Evolutionary conservation across 305 asterid genomes (phyloP).

Genomic region (Solanum hybrid): DNA sequence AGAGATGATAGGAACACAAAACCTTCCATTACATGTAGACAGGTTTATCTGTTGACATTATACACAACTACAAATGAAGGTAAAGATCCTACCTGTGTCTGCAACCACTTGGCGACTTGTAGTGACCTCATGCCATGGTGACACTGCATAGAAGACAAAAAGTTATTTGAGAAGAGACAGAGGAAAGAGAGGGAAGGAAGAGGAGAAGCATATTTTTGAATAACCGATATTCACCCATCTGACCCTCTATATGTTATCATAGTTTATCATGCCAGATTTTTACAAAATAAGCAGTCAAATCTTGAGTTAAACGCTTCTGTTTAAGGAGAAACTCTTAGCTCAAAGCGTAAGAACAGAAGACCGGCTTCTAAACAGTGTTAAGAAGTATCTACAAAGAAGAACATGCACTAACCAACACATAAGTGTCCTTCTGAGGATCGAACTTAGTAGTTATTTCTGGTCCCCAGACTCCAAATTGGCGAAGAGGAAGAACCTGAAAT

Average conservation of each 20-base stretch:
- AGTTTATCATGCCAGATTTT: background rate
- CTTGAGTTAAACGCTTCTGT: background rate
- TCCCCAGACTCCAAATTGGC: conserved; percentile 87
- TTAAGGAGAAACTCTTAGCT: background rate
- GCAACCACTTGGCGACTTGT: conserved; percentile 97
- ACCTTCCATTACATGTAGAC: background rate
- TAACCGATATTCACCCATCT: background rate
- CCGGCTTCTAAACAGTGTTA: background rate
- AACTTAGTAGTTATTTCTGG: conserved; percentile 63
- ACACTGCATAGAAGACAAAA: conserved; percentile 50
- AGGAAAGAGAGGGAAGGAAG: background rate
- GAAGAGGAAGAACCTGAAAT: conserved; percentile 84
- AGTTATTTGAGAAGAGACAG: conserved; percentile 4
- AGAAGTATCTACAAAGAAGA: background rate
- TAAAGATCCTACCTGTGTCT: conserved; percentile 53
- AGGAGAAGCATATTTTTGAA: background rate
- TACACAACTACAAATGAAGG: background rate
- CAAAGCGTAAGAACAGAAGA: background rate
- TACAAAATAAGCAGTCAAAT: background rate
- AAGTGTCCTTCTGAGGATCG: conserved; percentile 78
- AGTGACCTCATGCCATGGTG: conserved; percentile 89
- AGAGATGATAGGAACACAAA: background rate
- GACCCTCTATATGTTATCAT: background rate
- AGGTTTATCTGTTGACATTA: background rate
- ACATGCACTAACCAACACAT: conserved; percentile 55